A percentile compares a stretch with the other conserved stretches of the same genome.
Evolutionary conservation across 2,329 filamentous ascomycete genomes (phyloP).

Genomic region (Grosmannia clavigera): DNA sequence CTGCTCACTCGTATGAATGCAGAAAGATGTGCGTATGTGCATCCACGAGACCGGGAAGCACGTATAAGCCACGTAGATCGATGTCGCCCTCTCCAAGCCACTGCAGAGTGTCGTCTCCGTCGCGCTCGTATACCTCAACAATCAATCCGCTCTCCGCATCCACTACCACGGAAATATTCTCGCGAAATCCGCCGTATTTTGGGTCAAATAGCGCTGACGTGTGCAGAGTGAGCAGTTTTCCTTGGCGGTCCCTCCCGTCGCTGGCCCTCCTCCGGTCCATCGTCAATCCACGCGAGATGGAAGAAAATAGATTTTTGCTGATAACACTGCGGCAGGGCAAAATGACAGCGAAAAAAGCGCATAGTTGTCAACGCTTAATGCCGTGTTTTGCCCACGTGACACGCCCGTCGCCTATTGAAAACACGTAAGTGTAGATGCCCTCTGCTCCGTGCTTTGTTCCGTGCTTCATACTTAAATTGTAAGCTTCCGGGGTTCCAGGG

Average conservation of each 20-base stretch:
- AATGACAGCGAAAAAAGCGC: background rate
- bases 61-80: slow-evolving; percentile 39
- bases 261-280: background rate
- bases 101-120: slow-evolving; percentile 17
- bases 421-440: too few species aligned
- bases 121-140: slow-evolving; percentile 10
- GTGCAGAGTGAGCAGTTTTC: slow-evolving; percentile 20
- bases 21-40: slow-evolving; percentile 45
- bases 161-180: slow-evolving; percentile 30
- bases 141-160: slow-evolving; percentile 28
- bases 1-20: slow-evolving; percentile 30
- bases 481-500: background rate
- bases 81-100: slow-evolving; percentile 27
- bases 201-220: slow-evolving; percentile 35
- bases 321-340: background rate
- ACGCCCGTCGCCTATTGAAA: background rate
- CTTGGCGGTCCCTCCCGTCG: background rate
- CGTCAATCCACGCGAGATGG: background rate
- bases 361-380: background rate
- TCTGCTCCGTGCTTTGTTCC: too few species aligned
- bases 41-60: slow-evolving; percentile 41
- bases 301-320: background rate
- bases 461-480: too few species aligned
- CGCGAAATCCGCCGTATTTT: slow-evolving; percentile 25
- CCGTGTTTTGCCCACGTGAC: background rate